A percentile compares a stretch with the other conserved stretches of the same genome.
phyloP scores from a whole-genome alignment of 768 basidiomycete genomes.

The Auricularia sp. region DNA sequence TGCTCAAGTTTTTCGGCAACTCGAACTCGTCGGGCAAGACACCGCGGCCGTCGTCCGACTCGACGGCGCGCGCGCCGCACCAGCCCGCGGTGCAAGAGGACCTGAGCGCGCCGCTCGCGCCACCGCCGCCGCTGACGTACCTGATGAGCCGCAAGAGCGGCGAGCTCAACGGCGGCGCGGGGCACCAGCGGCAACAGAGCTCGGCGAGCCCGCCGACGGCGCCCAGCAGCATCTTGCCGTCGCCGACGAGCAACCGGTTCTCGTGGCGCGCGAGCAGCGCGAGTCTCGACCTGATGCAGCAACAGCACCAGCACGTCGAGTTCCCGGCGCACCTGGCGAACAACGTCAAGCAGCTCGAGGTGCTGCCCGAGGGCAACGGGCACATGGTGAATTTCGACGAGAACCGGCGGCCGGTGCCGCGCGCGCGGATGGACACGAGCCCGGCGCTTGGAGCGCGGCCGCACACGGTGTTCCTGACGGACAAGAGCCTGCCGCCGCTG shows the following conservation, averaged over 20 bases:
- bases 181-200: neutral
- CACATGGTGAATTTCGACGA: neutral
- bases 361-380: neutral
- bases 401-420: neutral
- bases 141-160: constrained; percentile 40
- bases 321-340: constrained; percentile 9
- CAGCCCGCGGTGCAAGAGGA: neutral
- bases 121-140: constrained; percentile 87
- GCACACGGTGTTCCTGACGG: constrained; percentile 32
- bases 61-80: neutral
- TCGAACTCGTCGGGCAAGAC: constrained; percentile 25
- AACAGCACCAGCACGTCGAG: neutral
- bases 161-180: constrained; percentile 24
- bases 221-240: constrained; percentile 65
- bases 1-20: constrained; percentile 66
- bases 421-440: constrained; percentile 1
- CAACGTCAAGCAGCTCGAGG: constrained; percentile 4
- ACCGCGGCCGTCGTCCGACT: neutral
- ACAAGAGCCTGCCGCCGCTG: constrained; percentile 73
- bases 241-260: constrained; percentile 52
- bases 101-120: constrained; percentile 49
- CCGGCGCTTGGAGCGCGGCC: constrained; percentile 9
- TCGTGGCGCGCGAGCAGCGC: constrained; percentile 9
- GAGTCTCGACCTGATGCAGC: constrained; percentile 1
- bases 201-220: constrained; percentile 45